Evolutionary conservation across 2,329 filamentous ascomycete species (phyloP), one percentile per base, ranked within the genome.

Genomic region (Beauveria brongniartii): DNA sequence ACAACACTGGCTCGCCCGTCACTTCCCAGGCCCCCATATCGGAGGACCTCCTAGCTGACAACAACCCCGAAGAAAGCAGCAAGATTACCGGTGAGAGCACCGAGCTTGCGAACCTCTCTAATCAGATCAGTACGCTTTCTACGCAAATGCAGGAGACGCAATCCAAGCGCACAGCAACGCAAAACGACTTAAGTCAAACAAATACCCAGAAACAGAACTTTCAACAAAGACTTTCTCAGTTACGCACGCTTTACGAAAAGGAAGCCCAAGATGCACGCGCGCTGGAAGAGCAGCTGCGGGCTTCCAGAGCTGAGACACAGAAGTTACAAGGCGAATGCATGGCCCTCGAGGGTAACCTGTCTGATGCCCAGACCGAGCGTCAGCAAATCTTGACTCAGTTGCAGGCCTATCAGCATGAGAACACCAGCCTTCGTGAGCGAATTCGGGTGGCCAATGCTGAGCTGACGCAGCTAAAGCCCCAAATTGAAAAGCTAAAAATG

Each of bases 81-180:
- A 95, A 90, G 72, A 79, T 97, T 28, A 94, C 89, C 0, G 88
- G 87, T 65, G 94, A 99, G 70, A 94, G 92, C 2, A 88, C 90
- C 0, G 94, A 99, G 72, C 81, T 99, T 62, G 94, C 92, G 56
- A 97, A 99, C 71, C 81, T 99, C 67, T 97, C 93, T 1, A 97
- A 96, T 72, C 94, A 97, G 73, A 91, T 99, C 65, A 88, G 91
- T 37, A 93, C 90, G 2, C 77, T 99, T 60, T 89, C 92, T 0
- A 95, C 88, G 70, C 92, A 99, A 75, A 96, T 96, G 86, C 91
- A 96, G 71, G 91, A 93, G 67, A 89, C 96, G 1, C 91, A 96
- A 71, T 85, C 82, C 40, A 93, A 96, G 75, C 88, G 92, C 64
- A 83, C 79, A 5, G 84, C 85, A 2, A 89, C 89, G 0, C 92